Conservation (phyloP, 257 asterid species). For the Nicotiana otophora region DNA sequence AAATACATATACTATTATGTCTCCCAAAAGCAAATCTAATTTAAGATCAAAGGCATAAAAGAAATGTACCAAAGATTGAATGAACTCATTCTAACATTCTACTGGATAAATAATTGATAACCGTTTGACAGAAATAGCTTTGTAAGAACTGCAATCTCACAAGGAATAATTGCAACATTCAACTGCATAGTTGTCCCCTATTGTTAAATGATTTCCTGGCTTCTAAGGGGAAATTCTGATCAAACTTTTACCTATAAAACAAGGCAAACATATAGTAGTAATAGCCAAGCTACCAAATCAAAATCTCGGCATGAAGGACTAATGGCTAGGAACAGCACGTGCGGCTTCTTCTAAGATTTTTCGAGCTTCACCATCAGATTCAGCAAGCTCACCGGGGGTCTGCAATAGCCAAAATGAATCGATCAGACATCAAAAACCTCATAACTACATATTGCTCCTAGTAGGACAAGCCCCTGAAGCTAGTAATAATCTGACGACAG, state of each 20-base stretch:
- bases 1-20: background rate
- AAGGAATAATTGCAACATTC: no score
- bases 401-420: conserved; percentile 23
- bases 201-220: background rate
- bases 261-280: background rate
- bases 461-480: conserved; percentile 63
- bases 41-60: no score
- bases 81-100: background rate
- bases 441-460: conserved; percentile 25
- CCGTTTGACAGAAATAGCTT: background rate
- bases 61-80: background rate
- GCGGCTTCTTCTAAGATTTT: conserved; percentile 47
- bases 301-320: conserved; percentile 3
- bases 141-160: background rate
- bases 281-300: background rate
- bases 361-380: conserved; percentile 55
- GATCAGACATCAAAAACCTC: background rate
- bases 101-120: background rate
- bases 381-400: conserved; percentile 71
- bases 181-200: background rate
- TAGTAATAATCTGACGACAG: conserved; percentile 46
- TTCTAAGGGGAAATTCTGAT: background rate
- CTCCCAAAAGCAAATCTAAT: background rate
- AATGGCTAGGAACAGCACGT: conserved; percentile 17
- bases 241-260: background rate